Conservation (phyloP, 202 grass and related monocot genomes). For the Panicum virgatum region DNA sequence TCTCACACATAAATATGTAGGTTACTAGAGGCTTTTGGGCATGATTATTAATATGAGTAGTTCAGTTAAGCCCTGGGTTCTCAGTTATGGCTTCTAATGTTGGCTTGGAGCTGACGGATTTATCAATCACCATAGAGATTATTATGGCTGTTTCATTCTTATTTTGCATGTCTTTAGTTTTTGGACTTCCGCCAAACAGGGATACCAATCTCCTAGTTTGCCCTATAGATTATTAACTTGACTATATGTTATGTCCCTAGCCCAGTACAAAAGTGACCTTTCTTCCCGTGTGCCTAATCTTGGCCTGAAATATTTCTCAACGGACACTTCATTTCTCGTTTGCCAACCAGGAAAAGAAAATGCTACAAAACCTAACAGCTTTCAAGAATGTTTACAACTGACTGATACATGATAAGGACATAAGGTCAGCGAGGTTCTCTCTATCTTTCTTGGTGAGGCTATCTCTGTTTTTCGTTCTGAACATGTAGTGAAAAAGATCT, state of each 20-base stretch:
- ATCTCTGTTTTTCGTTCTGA: background rate
- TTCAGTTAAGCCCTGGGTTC: too few species aligned
- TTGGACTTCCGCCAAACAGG: background rate
- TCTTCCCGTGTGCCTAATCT: too few species aligned
- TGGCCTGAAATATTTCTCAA: background rate
- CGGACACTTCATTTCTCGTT: background rate
- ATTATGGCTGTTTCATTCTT: background rate
- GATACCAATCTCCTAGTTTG: background rate
- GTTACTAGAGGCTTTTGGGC: background rate
- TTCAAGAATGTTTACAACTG: background rate
- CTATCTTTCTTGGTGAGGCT: background rate
- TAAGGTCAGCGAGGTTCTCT: background rate
- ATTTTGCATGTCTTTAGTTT: background rate
- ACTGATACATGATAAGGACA: background rate
- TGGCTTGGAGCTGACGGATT: background rate
- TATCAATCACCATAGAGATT: background rate
- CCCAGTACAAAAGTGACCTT: too few species aligned
- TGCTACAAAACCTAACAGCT: background rate
- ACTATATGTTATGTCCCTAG: background rate
- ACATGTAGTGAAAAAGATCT: background rate
- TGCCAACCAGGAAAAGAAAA: background rate
- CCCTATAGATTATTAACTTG: background rate
- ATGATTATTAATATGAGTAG: background rate
- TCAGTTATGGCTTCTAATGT: background rate
- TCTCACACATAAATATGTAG: background rate